Base-by-base conservation (phyloP, 2,329 filamentous ascomycete species). In the Colletotrichum tofieldiae region DNA sequence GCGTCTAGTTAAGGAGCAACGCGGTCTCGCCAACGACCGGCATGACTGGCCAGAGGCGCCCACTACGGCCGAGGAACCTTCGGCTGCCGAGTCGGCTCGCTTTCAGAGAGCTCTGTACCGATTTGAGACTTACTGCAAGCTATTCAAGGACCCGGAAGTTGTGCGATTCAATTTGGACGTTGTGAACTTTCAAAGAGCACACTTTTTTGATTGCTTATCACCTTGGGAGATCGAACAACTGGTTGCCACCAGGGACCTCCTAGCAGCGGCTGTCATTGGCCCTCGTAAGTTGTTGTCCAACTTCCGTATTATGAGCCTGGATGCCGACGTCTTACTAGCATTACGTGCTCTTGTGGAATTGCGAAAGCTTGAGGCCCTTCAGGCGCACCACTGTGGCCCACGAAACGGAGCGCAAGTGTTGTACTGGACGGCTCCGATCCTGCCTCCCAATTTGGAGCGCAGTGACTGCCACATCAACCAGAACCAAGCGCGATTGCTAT, bases 211-310 rank as follows among this genome's bases (percentile, higher is more conserved):
- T 16, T 60, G 32, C 9, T 47, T 72, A 23, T 70, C 70, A 23
- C 70, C 52, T 9, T 72, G 70, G 70, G 70, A 72, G 26, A 65
- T 70, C 35, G 70, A 72, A 32, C 70, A 72, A 20, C 41, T 72
- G 11, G 70, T 70, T 7, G 65, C 65, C 0, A 60, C 26, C 26
- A 60, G 65, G 1, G 70, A 72, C 2, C 54, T 59, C 2, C 70
- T 72, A 14, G 66, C 54, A n/a, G 70, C 60, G 18, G 52, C 39
- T n/a, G 39, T 72, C 54, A 54, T 72, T 2, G 70, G 66, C 20
- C 70, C 70, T 35, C 70, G 70, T 72, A 23, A 60, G 66, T 47
- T 18, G n/a, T 5, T n/a, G 8, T 70, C 7, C n/a, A 2, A 2
- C 9, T 37, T 23, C 2, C 32, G 20, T 3, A 18, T 2, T 54